Evolutionary conservation across 495 filamentous ascomycete genomes (phyloP).

Genomic region (Penicillium dipodomyicola): DNA sequence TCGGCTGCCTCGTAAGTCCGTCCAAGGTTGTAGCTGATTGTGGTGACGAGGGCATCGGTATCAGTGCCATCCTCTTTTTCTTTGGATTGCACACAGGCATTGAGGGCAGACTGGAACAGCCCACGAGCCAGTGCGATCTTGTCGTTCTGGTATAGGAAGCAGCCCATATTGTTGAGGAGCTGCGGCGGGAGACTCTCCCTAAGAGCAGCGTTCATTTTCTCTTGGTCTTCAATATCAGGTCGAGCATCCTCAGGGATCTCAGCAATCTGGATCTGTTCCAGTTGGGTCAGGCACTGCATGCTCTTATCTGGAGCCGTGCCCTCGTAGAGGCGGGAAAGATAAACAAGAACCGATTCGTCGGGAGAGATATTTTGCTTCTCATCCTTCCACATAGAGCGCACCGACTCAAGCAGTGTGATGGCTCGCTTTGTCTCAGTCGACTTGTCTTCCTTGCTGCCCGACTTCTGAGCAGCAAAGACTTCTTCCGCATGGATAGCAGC

Average conservation of each 20-base stretch:
- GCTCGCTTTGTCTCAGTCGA: conserved; percentile 78
- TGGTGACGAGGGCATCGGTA: conserved; percentile 85
- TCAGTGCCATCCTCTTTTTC: conserved; percentile 62
- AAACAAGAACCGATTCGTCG: conserved; percentile 86
- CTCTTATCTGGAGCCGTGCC: conserved; percentile 80
- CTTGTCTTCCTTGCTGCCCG: conserved; percentile 81
- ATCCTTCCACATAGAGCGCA: conserved; percentile 86
- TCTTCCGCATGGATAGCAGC: conserved; percentile 92
- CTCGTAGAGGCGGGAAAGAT: conserved; percentile 89
- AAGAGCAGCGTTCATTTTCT: conserved; percentile 56
- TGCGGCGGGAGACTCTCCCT: conserved; percentile 81
- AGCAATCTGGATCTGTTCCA: conserved; percentile 81
- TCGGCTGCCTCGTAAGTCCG: conserved; percentile 88
- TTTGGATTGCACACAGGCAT: conserved; percentile 73
- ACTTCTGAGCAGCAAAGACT: conserved; percentile 73
- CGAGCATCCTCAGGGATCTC: conserved; percentile 65
- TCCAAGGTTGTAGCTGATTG: conserved; percentile 94
- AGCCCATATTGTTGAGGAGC: conserved; percentile 94
- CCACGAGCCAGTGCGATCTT: conserved; percentile 77
- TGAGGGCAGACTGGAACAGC: conserved; percentile 83
- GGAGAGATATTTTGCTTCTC: conserved; percentile 76
- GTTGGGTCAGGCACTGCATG: conserved; percentile 82
- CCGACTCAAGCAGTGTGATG: conserved; percentile 73
- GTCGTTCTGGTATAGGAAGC: conserved; percentile 85
- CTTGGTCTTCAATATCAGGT: conserved; percentile 63